Percentiles rank a stretch among this genome's conserved stretches.
These are phyloP conservation scores for Allium sativum DNA, from an alignment of 106 monocot species.

Conservation along the genomic window DNA sequence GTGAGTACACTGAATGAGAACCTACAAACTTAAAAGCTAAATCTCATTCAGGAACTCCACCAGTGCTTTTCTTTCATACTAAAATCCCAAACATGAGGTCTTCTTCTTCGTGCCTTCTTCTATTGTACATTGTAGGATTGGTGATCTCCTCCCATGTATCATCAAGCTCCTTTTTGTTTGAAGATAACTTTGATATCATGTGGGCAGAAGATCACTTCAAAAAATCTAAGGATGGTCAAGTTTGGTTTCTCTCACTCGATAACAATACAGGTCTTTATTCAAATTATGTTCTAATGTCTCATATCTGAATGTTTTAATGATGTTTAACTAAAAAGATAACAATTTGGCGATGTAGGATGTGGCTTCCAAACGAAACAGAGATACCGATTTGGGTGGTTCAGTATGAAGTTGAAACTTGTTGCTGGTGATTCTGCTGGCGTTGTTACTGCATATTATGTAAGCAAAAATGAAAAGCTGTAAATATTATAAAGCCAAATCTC, in stretches of 20 bases:
- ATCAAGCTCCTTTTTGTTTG: constrained; percentile 35
- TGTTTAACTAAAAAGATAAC: not conserved
- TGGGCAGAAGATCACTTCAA: constrained; percentile 71
- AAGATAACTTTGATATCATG: constrained; percentile 66
- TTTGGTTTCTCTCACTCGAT: constrained; percentile 75
- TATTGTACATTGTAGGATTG: constrained; percentile 11
- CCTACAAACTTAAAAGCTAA: no score
- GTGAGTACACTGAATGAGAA: no score
- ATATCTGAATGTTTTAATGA: not conserved
- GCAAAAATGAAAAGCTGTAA: not conserved
- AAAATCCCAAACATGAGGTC: constrained; percentile 11
- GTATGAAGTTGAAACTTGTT: constrained; percentile 98
- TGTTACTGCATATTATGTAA: constrained; percentile 91
- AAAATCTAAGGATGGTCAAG: constrained; percentile 74
- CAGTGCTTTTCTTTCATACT: not conserved
- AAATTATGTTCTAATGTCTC: not conserved
- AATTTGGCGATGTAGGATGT: constrained; percentile 2
- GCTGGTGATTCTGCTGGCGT: constrained; percentile 95
- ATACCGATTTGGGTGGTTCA: constrained; percentile 92
- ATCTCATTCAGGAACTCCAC: not conserved
- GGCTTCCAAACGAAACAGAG: constrained; percentile 44
- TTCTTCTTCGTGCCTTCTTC: constrained; percentile 9
- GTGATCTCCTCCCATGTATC: constrained; percentile 9
- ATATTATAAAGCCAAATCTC: no score
- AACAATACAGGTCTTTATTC: constrained; percentile 48